phyloP scores from a whole-genome alignment of 225 moss, liverwort and hornwort species.

The Straminergon stramineum region DNA sequence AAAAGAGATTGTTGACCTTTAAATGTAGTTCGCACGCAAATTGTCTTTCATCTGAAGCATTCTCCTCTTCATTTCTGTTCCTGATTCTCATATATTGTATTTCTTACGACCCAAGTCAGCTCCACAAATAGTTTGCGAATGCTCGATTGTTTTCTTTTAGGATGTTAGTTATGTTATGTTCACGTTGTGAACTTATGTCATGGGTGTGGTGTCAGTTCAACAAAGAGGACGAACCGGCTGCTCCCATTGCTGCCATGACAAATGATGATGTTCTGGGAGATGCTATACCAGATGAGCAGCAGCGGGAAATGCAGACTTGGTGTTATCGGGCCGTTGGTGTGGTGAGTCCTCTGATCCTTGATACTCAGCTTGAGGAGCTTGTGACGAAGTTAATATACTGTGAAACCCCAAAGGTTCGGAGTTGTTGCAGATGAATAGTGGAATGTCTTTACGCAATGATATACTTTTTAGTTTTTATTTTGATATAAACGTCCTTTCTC shows the following conservation, averaged over 20 bases:
- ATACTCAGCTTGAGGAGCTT: neutral
- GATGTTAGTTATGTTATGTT: neutral
- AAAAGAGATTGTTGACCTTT: neutral
- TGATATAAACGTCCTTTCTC: neutral
- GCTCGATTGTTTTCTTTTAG: neutral
- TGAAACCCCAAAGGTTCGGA: neutral
- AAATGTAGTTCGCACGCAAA: neutral
- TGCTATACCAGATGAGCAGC: conserved; percentile 90
- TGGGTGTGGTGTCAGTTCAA: conserved; percentile 22
- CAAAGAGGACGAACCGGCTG: conserved; percentile 57
- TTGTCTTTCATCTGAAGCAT: neutral
- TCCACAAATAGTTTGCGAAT: neutral
- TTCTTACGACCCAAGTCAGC: neutral
- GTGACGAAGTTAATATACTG: neutral
- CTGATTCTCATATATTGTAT: neutral
- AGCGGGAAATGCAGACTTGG: conserved; percentile 80
- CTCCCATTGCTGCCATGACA: conserved; percentile 53
- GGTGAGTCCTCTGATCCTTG: conserved; percentile 35
- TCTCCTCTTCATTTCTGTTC: neutral
- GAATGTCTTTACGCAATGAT: neutral
- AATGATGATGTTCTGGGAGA: conserved; percentile 96
- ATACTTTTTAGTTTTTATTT: neutral
- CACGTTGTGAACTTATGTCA: neutral
- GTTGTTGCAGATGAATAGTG: neutral
- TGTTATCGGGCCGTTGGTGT: conserved; percentile 61